A percentile compares a stretch with the other conserved stretches of the same genome.
These are phyloP conservation scores for Rosa persica DNA, from an alignment of 306 rosid species.

Conservation along the genomic window DNA sequence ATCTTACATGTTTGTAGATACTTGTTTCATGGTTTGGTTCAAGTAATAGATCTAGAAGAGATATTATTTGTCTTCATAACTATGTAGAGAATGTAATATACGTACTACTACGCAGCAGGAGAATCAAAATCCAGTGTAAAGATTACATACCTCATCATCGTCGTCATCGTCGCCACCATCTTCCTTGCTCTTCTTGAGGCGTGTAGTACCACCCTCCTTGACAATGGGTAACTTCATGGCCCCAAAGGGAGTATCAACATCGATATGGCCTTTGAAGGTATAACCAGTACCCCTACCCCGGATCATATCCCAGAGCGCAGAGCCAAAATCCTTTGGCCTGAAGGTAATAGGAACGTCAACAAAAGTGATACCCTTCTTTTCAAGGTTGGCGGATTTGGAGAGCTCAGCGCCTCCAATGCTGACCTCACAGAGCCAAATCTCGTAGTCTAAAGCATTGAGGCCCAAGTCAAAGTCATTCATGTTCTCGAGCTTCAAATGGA, in stretches of 20 bases:
- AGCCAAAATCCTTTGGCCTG: slow-evolving; percentile 91
- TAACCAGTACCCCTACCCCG: slow-evolving; percentile 94
- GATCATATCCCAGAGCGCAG: slow-evolving; percentile 96
- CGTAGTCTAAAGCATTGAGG: slow-evolving; percentile 69
- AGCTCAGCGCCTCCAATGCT: slow-evolving; percentile 80
- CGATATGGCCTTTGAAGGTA: slow-evolving; percentile 66
- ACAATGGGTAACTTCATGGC: slow-evolving; percentile 83
- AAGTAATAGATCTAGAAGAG: background rate
- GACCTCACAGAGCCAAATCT: slow-evolving; percentile 78
- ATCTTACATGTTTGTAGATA: background rate
- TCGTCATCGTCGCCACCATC: slow-evolving; percentile 62
- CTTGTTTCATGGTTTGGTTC: background rate
- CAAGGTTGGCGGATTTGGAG: slow-evolving; percentile 59
- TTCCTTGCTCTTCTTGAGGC: slow-evolving; percentile 73
- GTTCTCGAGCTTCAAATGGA: slow-evolving; percentile 89
- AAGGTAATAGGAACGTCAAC: slow-evolving; percentile 80
- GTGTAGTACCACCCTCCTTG: slow-evolving; percentile 94
- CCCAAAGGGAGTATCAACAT: slow-evolving; percentile 94
- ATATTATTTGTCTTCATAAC: background rate
- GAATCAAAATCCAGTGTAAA: background rate
- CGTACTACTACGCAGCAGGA: background rate
- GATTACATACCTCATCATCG: slow-evolving; percentile 55
- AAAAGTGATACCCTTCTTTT: slow-evolving; percentile 52
- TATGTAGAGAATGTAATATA: background rate
- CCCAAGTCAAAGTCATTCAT: slow-evolving; percentile 88